Percentiles rank a stretch among this genome's conserved stretches.
Conservation (phyloP, 1,284 basidiomycete genomes). For the Thelephora terrestris region DNA sequence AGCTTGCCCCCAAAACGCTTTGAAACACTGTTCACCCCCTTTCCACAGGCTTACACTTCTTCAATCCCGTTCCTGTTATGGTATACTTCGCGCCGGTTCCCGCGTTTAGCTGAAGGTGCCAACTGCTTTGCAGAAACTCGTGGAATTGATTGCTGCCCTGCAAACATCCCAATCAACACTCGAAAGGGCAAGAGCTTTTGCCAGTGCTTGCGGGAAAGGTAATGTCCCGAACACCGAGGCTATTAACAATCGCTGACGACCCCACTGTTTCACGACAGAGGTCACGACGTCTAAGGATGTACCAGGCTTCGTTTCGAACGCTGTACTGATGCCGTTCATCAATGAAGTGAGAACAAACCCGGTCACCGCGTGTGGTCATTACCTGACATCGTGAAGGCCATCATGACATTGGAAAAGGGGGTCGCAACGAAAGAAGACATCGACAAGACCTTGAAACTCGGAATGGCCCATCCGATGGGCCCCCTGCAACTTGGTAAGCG, state of each 20-base stretch:
- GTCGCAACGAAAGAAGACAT: constrained; percentile 91
- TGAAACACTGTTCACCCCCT: background rate
- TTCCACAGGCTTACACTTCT: constrained; percentile 76
- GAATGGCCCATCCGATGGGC: constrained; percentile 97
- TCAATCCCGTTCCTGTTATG: constrained; percentile 95
- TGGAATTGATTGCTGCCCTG: constrained; percentile 86
- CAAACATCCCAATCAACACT: constrained; percentile 80
- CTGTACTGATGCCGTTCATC: constrained; percentile 85
- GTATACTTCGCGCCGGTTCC: constrained; percentile 28
- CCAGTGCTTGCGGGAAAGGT: constrained; percentile 90
- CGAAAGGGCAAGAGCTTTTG: constrained; percentile 73
- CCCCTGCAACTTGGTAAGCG: constrained; percentile 67
- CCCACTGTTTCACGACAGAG: constrained; percentile 38
- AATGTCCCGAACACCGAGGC: constrained; percentile 6
- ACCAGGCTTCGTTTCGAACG: constrained; percentile 86
- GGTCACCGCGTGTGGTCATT: constrained; percentile 16
- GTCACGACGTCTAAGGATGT: constrained; percentile 84
- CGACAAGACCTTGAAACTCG: constrained; percentile 86
- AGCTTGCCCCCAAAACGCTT: constrained; percentile 2
- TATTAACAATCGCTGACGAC: background rate
- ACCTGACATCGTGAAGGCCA: constrained; percentile 44
- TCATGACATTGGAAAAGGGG: constrained; percentile 89
- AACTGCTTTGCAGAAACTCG: constrained; percentile 67
- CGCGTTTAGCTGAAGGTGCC: background rate
- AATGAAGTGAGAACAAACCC: constrained; percentile 51